Evolutionary conservation across 148 eudicot genomes (phyloP).

Genomic region (Camellia japonica): DNA sequence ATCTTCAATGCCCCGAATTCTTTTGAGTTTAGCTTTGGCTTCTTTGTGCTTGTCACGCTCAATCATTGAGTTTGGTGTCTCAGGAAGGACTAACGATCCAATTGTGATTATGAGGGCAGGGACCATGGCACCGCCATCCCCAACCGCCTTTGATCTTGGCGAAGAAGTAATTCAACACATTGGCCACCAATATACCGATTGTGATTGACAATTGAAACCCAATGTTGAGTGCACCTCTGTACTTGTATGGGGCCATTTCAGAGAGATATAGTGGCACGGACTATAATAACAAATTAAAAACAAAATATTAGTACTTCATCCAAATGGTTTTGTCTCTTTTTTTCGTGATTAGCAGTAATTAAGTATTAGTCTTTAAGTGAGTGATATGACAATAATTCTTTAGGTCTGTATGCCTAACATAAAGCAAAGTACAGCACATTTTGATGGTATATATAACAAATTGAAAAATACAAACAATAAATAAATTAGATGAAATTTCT

Average conservation of each 20-base stretch:
- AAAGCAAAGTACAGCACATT: too few relatives aligned
- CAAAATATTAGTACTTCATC: neutral
- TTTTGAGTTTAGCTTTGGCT: slow-evolving; percentile 40
- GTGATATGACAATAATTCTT: too few relatives aligned
- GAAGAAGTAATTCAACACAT: slow-evolving; percentile 32
- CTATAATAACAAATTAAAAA: slow-evolving; percentile 19
- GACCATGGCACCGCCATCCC: too few relatives aligned
- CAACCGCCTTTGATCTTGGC: too few relatives aligned
- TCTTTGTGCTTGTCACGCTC: slow-evolving; percentile 51
- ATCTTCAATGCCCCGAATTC: slow-evolving; percentile 26
- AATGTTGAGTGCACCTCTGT: slow-evolving; percentile 41
- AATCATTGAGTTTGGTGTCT: slow-evolving; percentile 23
- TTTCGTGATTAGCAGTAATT: too few relatives aligned
- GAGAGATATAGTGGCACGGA: slow-evolving; percentile 47
- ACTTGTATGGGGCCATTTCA: slow-evolving; percentile 48
- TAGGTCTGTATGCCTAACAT: too few relatives aligned
- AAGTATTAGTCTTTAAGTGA: too few relatives aligned
- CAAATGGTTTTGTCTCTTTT: too few relatives aligned
- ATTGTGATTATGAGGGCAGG: too few relatives aligned
- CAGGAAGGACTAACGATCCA: too few relatives aligned
- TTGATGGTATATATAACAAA: too few relatives aligned
- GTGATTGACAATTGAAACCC: slow-evolving; percentile 39
- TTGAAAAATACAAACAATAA: neutral
- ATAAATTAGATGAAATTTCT: neutral
- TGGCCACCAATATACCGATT: slow-evolving; percentile 32